Base-by-base conservation (phyloP, 139 green algal species). In the Chlorella ohadii region DNA sequence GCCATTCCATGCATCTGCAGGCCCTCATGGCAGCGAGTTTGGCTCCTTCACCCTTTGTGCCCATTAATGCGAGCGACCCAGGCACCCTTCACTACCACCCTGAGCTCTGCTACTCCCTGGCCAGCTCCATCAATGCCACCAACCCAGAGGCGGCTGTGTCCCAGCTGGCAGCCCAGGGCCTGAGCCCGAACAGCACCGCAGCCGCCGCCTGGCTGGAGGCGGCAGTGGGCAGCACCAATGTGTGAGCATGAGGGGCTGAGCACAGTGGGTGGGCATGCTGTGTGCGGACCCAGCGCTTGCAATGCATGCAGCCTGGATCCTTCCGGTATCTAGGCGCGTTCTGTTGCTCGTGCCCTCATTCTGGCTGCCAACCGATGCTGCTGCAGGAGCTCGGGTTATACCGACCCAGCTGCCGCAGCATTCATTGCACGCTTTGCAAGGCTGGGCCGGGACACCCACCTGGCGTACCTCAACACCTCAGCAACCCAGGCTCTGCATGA, bases 351-450 rank as follows among this genome's bases (percentile, higher is more conserved):
- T n/a, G n/a, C n/a, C n/a, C n/a, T n/a, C n/a, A n/a, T 22, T 20
- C 51, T 13, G 2, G 15, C 51, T 59, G 51, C 51, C 51, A 19
- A 59, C 11, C 51, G 9, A 13, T 23, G 12, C 9, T 22, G 51
- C 15, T 22, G 51, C 51, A 59, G 76, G 59, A 82, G 36, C 15
- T n/a, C n/a, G n/a, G n/a, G n/a, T n/a, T 31, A 7, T 39, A 12
- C 76, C 12, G 80, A 89, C 59, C 79, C 85, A 34, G 51, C 25
- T 11, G 85, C 80, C 28, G 44, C 15, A 6, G 75, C 78, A 11
- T 89, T 89, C 51, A 17, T 89, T 20, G 27, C 34, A 4, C 36
- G 33, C 47, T 89, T 89, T 72, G 20, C 84, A 33, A 51, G 25
- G 27, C 31, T 79, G 25, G 23, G 72, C 51, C 56, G 70, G 25